A percentile compares a stretch with the other conserved stretches of the same genome.
Conservation (phyloP, 1,284 basidiomycete genomes). For the Cerrena zonata region DNA sequence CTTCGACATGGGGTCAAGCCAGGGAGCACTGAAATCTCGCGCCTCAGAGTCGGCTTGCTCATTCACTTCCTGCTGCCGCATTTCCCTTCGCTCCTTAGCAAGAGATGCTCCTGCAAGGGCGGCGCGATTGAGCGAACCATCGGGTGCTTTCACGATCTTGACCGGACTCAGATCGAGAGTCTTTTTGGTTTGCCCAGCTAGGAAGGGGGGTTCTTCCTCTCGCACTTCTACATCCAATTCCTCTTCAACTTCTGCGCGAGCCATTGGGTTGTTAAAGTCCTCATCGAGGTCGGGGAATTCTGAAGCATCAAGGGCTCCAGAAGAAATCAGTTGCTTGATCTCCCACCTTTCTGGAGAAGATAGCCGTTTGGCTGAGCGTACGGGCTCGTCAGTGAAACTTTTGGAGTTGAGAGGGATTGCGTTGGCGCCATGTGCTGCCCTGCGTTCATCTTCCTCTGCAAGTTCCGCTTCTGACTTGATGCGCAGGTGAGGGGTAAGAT, state of each 20-base stretch:
- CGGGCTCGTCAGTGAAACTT: conserved; percentile 44
- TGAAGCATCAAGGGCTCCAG: conserved; percentile 84
- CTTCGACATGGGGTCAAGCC: conserved; percentile 97
- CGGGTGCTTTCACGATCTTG: conserved; percentile 92
- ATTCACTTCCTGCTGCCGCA: conserved; percentile 90
- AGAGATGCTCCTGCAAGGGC: conserved; percentile 89
- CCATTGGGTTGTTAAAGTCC: conserved; percentile 73
- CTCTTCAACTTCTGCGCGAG: conserved; percentile 85
- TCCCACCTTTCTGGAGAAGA: conserved; percentile 99
- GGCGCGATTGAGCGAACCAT: conserved; percentile 91
- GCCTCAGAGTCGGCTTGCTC: conserved; percentile 92
- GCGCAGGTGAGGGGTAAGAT: conserved; percentile 87
- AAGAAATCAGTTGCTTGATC: conserved; percentile 96
- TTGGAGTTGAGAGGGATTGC: conserved; percentile 48
- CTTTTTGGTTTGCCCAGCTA: conserved; percentile 92
- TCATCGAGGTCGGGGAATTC: conserved; percentile 97
- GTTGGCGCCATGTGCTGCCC: conserved; percentile 67
- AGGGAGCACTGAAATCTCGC: conserved; percentile 88
- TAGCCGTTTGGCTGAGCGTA: conserved; percentile 81
- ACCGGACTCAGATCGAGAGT: conserved; percentile 94
- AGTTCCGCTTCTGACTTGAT: conserved; percentile 91
- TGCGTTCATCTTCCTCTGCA: conserved; percentile 65
- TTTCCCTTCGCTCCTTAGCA: conserved; percentile 90
- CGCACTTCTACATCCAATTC: conserved; percentile 96
- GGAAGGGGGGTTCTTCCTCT: conserved; percentile 94